Evolutionary conservation across 75 land plant species (phyloP), one percentile per base, ranked within the genome.

Genomic region (Selaginella moellendorffii): DNA sequence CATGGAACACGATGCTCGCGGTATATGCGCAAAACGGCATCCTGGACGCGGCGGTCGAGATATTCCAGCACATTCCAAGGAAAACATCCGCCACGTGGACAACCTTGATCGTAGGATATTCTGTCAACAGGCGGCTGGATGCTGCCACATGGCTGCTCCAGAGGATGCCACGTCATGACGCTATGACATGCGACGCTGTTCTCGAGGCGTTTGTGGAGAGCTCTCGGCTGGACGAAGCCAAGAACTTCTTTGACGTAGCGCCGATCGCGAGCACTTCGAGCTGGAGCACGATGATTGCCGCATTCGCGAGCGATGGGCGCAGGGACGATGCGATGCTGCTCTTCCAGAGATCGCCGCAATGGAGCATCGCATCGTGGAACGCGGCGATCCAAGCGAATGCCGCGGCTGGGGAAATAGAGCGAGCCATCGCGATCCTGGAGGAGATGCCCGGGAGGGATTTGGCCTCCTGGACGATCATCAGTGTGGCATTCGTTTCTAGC

Each of bases 1-100:
- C 68, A 53, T 79, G 72, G 72, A 79, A 78, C 52, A 63, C 62
- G 1, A 52, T 81, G 67, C 72, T 81, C 24, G 58, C 52, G 23
- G 73, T 72, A 30, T 67, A 65, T 31, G 54, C 54, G 8, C 58
- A 67, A 17, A 28, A 30, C 54, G 82, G 74, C 28, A 26, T 42
- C 19, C 0, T 68, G 29, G 60, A 53, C 29, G 68, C 66, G n/a
- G 82, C 82, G 0, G 27, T 58, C 0, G 62, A 56, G 29, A 1
- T 74, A 60, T 78, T 78, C 27, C 67, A 68, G 22, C 68, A 80
- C 70, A 80, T 80, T 76, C 54, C 77, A n/a, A 52, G 18, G 31
- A 19, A 25, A 19, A 56, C 5, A 2, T 5, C 2, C 24, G n/a
- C n/a, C 23, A 56, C 59, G n/a, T 56, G 59, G 59, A 56, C 5